Conservation (phyloP, 768 basidiomycete genomes). For the Leccinellum luteum region DNA sequence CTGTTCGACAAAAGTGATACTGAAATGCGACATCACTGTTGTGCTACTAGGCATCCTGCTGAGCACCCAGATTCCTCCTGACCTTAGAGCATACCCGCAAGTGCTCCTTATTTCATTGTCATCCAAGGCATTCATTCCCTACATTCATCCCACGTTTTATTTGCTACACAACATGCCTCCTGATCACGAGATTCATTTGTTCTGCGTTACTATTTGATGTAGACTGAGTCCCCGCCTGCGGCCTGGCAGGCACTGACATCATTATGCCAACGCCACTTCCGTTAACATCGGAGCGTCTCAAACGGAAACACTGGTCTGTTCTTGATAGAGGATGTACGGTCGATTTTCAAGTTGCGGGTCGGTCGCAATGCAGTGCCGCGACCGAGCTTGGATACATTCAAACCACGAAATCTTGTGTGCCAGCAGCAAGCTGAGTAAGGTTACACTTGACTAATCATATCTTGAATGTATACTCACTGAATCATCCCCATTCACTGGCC, state of each 20-base stretch:
- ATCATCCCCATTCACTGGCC: background rate
- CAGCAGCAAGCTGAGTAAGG: constrained; percentile 80
- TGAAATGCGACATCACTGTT: background rate
- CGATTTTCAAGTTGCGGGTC: too few relatives aligned
- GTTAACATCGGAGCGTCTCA: constrained; percentile 89
- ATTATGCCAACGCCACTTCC: constrained; percentile 87
- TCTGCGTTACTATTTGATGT: background rate
- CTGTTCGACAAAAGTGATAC: background rate
- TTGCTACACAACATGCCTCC: constrained; percentile 94
- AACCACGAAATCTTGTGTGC: constrained; percentile 83
- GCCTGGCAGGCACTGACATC: constrained; percentile 86
- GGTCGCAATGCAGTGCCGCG: constrained; percentile 97
- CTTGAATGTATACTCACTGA: background rate
- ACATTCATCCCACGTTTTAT: constrained; percentile 94
- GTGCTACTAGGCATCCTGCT: constrained; percentile 83
- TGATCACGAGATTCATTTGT: constrained; percentile 51
- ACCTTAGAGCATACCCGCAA: constrained; percentile 94
- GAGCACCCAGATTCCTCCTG: constrained; percentile 94
- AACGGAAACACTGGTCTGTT: constrained; percentile 77
- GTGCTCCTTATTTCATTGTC: constrained; percentile 90
- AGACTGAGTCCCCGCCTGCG: constrained; percentile 4
- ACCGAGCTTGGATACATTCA: constrained; percentile 93
- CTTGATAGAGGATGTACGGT: constrained; percentile 97
- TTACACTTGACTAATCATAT: background rate
- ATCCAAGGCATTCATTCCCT: constrained; percentile 86